phyloP scores from a whole-genome alignment of 139 green algal species.

The Eudorina sp. region DNA sequence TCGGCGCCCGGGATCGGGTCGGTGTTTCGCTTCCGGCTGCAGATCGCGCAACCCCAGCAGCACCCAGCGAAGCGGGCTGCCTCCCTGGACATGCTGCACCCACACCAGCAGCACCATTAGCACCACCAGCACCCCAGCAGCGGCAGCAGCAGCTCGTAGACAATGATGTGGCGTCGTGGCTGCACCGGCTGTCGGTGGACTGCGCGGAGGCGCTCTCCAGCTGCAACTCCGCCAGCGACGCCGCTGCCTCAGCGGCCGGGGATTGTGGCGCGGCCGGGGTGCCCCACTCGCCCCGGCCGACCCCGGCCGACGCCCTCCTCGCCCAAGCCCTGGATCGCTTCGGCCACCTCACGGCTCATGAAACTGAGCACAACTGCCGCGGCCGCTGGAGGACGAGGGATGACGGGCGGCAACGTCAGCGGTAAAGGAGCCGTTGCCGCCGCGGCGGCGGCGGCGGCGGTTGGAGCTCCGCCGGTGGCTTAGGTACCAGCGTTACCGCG shows the following conservation, averaged over 20 bases:
- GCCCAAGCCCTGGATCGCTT: not conserved
- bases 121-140: constrained; percentile 6
- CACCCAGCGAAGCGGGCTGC: not conserved
- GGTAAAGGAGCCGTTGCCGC: no score
- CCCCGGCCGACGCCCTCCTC: not conserved
- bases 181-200: no score
- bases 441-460: not conserved
- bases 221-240: not conserved
- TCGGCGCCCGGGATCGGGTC: constrained; percentile 65
- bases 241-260: not conserved
- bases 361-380: not conserved
- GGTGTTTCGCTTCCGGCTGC: constrained; percentile 76
- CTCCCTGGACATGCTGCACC: no score
- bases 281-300: no score
- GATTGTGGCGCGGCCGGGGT: not conserved
- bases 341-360: not conserved
- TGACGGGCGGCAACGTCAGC: not conserved
- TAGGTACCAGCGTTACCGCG: no score
- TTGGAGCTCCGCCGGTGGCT: not conserved
- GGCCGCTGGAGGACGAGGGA: not conserved
- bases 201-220: not conserved
- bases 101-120: not conserved
- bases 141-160: constrained; percentile 12
- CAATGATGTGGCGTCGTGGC: no score
- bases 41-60: constrained; percentile 31